Conservation (phyloP, 2,329 filamentous ascomycete genomes). For the Biscogniauxia marginata region DNA sequence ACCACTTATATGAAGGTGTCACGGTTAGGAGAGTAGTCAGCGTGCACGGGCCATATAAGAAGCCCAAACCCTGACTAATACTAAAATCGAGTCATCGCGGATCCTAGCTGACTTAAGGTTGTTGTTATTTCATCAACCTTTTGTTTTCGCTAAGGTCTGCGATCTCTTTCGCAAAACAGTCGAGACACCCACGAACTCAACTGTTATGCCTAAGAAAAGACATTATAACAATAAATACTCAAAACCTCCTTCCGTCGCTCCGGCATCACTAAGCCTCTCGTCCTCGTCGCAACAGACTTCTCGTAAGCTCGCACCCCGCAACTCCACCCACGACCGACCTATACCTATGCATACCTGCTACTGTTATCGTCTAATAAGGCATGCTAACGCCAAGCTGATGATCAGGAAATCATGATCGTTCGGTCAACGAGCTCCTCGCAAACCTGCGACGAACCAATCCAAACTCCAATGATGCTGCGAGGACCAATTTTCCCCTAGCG, state of each 20-base stretch:
- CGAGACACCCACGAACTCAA: conserved; percentile 15
- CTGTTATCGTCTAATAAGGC: neutral
- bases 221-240: conserved; percentile 53
- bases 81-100: neutral
- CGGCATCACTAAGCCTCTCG: conserved; percentile 46
- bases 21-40: neutral
- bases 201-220: conserved; percentile 63
- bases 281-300: conserved; percentile 31
- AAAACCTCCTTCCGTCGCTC: conserved; percentile 56
- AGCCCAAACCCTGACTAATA: neutral
- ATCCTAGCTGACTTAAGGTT: conserved; percentile 2
- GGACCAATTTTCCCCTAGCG: conserved; percentile 31
- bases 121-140: too few species aligned
- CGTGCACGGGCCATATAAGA: neutral
- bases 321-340: too few species aligned
- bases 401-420: conserved; percentile 36
- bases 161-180: conserved; percentile 21
- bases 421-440: conserved; percentile 61
- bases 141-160: conserved; percentile 4
- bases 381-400: conserved; percentile 1
- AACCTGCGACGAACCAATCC: conserved; percentile 50
- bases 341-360: too few species aligned
- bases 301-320: conserved; percentile 13
- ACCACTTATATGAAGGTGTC: too few species aligned
- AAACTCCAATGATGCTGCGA: conserved; percentile 25